Evolutionary conservation across 1,284 basidiomycete species (phyloP).

Genomic region (Fomitopsis schrenkii): DNA sequence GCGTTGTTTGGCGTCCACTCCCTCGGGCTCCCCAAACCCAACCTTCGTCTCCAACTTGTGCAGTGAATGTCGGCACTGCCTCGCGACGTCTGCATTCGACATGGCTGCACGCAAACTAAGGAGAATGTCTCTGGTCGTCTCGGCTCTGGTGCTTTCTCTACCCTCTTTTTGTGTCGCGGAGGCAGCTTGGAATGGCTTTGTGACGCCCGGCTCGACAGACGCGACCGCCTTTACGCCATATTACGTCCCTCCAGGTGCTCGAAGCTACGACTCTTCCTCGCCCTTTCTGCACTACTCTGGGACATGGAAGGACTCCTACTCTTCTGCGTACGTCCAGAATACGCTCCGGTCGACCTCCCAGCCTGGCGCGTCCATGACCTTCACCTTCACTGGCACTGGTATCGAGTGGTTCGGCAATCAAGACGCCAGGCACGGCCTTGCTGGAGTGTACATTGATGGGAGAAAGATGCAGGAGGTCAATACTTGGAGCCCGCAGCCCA

Average conservation of each 20-base stretch:
- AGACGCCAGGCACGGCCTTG: slow-evolving; percentile 49
- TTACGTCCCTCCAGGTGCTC: slow-evolving; percentile 69
- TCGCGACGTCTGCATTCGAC: no score
- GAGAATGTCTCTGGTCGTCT: no score
- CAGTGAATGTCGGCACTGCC: no score
- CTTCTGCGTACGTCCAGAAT: slow-evolving; percentile 44
- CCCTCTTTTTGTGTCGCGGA: slow-evolving; percentile 24
- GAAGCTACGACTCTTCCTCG: slow-evolving; percentile 63
- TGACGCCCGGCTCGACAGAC: slow-evolving; percentile 44
- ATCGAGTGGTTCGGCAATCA: slow-evolving; percentile 74
- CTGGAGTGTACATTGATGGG: slow-evolving; percentile 58
- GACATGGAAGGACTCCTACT: slow-evolving; percentile 51
- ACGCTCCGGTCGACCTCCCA: slow-evolving; percentile 47
- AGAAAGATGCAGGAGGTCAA: slow-evolving; percentile 41
- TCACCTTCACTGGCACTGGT: slow-evolving; percentile 65
- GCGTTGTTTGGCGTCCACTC: slow-evolving; percentile 12
- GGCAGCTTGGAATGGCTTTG: slow-evolving; percentile 65
- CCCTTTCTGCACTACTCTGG: slow-evolving; percentile 59
- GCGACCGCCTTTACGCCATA: slow-evolving; percentile 54
- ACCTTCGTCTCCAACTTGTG: background rate
- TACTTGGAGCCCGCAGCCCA: slow-evolving; percentile 33
- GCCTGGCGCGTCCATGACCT: slow-evolving; percentile 46
- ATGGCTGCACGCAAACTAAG: no score
- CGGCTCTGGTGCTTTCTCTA: slow-evolving; percentile 21
- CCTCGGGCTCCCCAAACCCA: background rate